Evolutionary conservation across 352 stramenopile genomes (phyloP).

Genomic region (Pythium sp.): DNA sequence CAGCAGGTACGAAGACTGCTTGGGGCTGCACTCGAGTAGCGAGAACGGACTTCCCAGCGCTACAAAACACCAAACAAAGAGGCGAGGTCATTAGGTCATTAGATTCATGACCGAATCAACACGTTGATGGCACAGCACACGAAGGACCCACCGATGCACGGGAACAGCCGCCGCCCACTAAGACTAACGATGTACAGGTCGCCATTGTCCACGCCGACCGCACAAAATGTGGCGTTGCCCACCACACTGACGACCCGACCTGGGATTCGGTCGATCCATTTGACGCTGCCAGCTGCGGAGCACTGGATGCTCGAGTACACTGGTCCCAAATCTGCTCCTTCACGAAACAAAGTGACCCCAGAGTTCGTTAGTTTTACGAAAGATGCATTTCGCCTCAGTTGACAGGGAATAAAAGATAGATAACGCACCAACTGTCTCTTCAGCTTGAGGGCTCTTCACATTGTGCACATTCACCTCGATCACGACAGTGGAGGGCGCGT

Average conservation of each 20-base stretch:
- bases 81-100: neutral
- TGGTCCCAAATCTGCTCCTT: conserved; percentile 41
- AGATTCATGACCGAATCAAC: neutral
- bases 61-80: conserved; percentile 20
- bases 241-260: conserved; percentile 50
- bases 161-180: conserved; percentile 70
- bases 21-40: conserved; percentile 68
- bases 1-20: conserved; percentile 62
- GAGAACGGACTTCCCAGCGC: conserved; percentile 62
- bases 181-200: conserved; percentile 66
- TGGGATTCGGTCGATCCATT: conserved; percentile 82
- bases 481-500: neutral
- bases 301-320: conserved; percentile 78
- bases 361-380: neutral
- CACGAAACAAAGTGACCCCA: neutral
- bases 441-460: conserved; percentile 35
- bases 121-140: neutral
- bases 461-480: conserved; percentile 75
- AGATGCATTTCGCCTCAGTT: neutral
- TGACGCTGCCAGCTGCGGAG: conserved; percentile 40
- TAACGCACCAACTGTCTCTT: conserved; percentile 46
- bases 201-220: conserved; percentile 56
- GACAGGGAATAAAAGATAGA: too few species aligned
- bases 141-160: conserved; percentile 52
- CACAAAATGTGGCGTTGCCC: conserved; percentile 67